A percentile compares a stretch with the other conserved stretches of the same genome.
Conservation (phyloP, 2,329 filamentous ascomycete genomes). For the Arthrobotrys conoides region DNA sequence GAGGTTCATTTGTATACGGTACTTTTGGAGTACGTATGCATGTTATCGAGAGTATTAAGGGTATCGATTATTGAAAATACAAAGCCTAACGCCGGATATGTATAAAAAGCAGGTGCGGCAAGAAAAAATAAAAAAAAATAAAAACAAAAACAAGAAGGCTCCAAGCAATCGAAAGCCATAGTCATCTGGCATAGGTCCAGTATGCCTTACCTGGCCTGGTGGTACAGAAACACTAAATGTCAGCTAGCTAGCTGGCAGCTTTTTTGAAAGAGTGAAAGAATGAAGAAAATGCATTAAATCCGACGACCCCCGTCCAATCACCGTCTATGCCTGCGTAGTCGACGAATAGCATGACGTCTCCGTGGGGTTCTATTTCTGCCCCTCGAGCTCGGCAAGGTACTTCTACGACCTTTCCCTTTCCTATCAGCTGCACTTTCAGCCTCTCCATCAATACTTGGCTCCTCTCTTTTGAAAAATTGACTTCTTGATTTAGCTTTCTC, state of each 20-base stretch:
- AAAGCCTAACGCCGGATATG: background rate
- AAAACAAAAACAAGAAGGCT: background rate
- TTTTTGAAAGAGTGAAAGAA: background rate
- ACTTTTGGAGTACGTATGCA: background rate
- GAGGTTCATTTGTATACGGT: background rate
- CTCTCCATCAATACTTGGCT: background rate
- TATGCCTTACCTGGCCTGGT: background rate
- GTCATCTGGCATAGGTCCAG: background rate
- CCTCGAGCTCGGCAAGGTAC: background rate
- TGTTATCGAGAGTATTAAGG: background rate
- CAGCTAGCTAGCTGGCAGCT: background rate
- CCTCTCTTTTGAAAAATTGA: constrained; percentile 38
- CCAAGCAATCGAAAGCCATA: background rate
- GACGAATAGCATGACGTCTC: constrained; percentile 12
- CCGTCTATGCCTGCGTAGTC: constrained; percentile 11
- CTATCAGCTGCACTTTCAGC: constrained; percentile 10
- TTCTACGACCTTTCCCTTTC: background rate
- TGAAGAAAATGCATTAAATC: background rate
- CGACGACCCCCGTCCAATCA: background rate
- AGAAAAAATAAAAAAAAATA: background rate
- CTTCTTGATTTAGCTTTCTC: constrained; percentile 1
- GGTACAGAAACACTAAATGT: background rate
- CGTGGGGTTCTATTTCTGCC: background rate
- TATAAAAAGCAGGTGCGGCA: background rate
- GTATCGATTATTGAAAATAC: background rate